phyloP scores from a whole-genome alignment of 164 flowering plant species.

The Chimonanthus praecox region DNA sequence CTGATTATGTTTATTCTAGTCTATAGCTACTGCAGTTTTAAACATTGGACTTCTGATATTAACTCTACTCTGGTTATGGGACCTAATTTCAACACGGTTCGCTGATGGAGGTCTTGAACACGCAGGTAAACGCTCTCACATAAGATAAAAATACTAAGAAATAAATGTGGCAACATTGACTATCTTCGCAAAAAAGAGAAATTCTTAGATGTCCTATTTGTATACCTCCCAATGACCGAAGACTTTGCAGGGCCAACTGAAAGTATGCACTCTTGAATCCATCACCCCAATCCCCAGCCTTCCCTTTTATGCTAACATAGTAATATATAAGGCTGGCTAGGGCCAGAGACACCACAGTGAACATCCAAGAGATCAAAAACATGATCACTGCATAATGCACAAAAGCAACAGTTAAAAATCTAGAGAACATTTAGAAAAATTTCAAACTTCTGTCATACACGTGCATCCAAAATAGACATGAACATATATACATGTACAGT shows the following conservation, averaged over 20 bases:
- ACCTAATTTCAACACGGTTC: too few species aligned
- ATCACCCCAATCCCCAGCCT: slow-evolving; percentile 99
- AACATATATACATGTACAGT: neutral
- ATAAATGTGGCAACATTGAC: neutral
- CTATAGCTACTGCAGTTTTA: too few species aligned
- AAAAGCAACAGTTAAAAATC: slow-evolving; percentile 7
- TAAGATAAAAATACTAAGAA: neutral
- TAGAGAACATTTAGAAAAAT: neutral
- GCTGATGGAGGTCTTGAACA: too few species aligned
- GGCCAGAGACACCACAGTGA: slow-evolving; percentile 90
- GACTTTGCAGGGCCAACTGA: slow-evolving; percentile 96
- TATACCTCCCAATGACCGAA: slow-evolving; percentile 95
- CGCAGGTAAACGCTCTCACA: neutral
- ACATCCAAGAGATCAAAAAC: slow-evolving; percentile 99
- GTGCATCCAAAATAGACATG: neutral
- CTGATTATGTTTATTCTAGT: too few species aligned
- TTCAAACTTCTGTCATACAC: neutral
- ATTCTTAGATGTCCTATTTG: slow-evolving; percentile 1
- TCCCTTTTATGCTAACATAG: slow-evolving; percentile 92
- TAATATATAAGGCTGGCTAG: slow-evolving; percentile 95
- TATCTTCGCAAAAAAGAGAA: neutral
- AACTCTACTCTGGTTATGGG: too few species aligned
- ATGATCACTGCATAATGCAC: slow-evolving; percentile 79
- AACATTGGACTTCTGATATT: too few species aligned
- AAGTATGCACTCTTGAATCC: slow-evolving; percentile 99